Base-by-base conservation (phyloP, 2,329 filamentous ascomycete genomes). In the Aspergillus glaucus region DNA sequence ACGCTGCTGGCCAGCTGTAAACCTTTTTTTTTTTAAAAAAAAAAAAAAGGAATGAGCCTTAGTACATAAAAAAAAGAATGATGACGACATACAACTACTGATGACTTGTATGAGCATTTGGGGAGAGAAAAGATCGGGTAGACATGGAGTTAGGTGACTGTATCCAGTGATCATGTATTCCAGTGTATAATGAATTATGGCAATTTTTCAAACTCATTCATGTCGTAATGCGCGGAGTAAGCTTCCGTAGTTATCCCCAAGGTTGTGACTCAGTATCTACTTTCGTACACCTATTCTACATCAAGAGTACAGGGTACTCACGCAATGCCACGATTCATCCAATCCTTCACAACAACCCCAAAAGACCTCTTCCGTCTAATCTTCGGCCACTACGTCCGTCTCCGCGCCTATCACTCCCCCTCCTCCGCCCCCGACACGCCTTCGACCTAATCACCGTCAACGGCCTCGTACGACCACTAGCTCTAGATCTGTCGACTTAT, bases 1-100 rank as follows among this genome's bases (percentile, higher is more conserved):
- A 93, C 79, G 81, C 88, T 62, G 80, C 86, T 64, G 80, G 80
- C 65, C 80, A 89, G 75, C 74, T 92, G 73, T 94, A 87, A 81
- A 65, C 51, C 49, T 44, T 39, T 49, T 51, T 30, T 46, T 43
- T 50, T 40, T n/a, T n/a, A n/a, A n/a, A n/a, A n/a, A n/a, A n/a
- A n/a, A n/a, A 10, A 22, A 24, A 26, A 17, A 43, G 6, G 8
- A 7, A 19, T 17, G 36, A 19, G n/a, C 36, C 10, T 19, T 19
- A 19, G 36, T 39, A 19, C n/a, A 17, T 15, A 39, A 39, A 15
- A n/a, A 37, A 39, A 15, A 19, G 19, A 39, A 19, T 17, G n/a
- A 15, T 37, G 36, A 39, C n/a, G 36, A 39, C 15, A 39, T 39
- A 39, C 36, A 15, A 39, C 9, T 30, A 30, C 26, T 12, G 26